Conservation (phyloP, 805 yeast genomes). For the Millerago galiae region DNA sequence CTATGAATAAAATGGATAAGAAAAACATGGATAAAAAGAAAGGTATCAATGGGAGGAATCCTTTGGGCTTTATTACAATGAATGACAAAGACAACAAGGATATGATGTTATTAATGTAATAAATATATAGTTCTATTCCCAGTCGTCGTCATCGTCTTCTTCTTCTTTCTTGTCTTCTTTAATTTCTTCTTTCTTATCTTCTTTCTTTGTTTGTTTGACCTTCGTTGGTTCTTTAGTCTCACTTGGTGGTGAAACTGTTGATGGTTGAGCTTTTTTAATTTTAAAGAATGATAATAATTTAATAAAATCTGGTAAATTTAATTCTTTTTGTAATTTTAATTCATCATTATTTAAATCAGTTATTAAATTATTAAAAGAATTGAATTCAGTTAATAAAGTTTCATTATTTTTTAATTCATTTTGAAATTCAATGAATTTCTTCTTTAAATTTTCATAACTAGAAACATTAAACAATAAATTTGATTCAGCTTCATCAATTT, state of each 20-base stretch:
- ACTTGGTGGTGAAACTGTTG: no score
- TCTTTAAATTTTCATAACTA: no score
- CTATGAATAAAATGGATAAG: no score
- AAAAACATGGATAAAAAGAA: no score
- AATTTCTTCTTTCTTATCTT: neutral
- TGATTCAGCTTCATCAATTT: constrained; percentile 19
- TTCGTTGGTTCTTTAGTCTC: no score
- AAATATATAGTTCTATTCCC: constrained; percentile 2
- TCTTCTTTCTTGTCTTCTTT: constrained; percentile 30
- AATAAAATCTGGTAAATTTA: neutral
- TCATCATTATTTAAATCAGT: constrained; percentile 32
- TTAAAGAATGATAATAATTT: neutral
- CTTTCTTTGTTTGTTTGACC: no score
- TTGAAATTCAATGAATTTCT: constrained; percentile 14
- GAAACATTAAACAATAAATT: constrained; percentile 36
- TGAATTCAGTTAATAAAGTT: neutral
- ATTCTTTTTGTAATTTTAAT: neutral
- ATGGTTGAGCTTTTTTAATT: neutral
- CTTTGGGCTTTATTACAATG: no score
- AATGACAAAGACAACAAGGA: no score
- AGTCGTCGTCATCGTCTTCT: constrained; percentile 10
- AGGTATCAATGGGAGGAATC: no score
- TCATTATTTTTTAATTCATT: neutral
- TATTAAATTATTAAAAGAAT: constrained; percentile 17
- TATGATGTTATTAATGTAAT: neutral